These are phyloP conservation scores for Xylaria venustula DNA, from an alignment of 495 filamentous ascomycete species.

Conservation along the genomic window DNA sequence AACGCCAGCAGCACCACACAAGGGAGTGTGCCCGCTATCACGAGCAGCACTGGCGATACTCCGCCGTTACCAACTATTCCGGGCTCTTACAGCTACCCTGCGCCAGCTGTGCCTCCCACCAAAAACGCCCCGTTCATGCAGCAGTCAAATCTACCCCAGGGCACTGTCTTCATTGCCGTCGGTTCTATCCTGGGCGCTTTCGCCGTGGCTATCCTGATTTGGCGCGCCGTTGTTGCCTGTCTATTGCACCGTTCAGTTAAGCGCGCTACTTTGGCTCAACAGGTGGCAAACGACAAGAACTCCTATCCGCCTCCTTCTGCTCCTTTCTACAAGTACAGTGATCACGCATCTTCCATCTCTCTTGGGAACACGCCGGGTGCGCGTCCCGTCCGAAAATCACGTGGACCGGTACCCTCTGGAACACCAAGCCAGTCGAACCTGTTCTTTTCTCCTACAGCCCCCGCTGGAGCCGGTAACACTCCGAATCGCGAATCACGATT, in stretches of 20 bases:
- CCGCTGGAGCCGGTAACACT: conserved; percentile 37
- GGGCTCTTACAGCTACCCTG: conserved; percentile 49
- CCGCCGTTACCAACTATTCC: conserved; percentile 50
- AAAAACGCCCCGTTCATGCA: conserved; percentile 92
- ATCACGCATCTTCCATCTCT: conserved; percentile 59
- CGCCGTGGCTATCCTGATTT: conserved; percentile 73
- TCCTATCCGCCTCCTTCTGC: conserved; percentile 48
- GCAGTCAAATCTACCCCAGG: conserved; percentile 84
- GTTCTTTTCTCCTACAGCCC: conserved; percentile 93
- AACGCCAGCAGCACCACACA: conserved; percentile 21
- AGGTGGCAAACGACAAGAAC: conserved; percentile 63
- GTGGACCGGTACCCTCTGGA: conserved; percentile 41
- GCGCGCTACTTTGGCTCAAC: conserved; percentile 71
- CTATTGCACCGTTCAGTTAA: conserved; percentile 87
- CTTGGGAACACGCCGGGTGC: conserved; percentile 51
- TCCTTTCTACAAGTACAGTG: conserved; percentile 57
- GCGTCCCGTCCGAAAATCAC: conserved; percentile 36
- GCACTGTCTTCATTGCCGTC: conserved; percentile 93
- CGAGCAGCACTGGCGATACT: conserved; percentile 22
- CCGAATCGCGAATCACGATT: conserved; percentile 65
- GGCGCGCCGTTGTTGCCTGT: conserved; percentile 88
- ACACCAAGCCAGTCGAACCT: conserved; percentile 59
- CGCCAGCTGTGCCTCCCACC: conserved; percentile 75
- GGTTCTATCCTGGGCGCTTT: conserved; percentile 84
- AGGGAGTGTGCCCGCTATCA: conserved; percentile 25